A percentile compares a stretch with the other conserved stretches of the same genome.
Conservation (phyloP, 805 yeast genomes). For the Kuraishia ogatae region DNA sequence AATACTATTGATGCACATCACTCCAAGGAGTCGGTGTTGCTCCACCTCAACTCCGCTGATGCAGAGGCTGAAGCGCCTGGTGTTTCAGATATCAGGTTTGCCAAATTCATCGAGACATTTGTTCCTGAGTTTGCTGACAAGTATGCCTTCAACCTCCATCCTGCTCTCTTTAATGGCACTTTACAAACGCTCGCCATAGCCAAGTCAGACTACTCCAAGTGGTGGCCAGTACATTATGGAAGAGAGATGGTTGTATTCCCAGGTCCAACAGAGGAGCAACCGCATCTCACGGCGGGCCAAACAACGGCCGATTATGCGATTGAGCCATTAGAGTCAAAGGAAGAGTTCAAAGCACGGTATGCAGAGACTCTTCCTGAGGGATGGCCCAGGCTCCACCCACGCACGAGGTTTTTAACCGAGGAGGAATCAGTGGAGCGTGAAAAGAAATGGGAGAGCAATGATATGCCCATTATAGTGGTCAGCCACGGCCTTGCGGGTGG, state of each 20-base stretch:
- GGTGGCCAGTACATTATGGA: slow-evolving; percentile 35
- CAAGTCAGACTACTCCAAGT: slow-evolving; percentile 29
- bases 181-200: slow-evolving; percentile 42
- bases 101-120: slow-evolving; percentile 24
- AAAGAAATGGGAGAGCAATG: slow-evolving; percentile 22
- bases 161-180: slow-evolving; percentile 38
- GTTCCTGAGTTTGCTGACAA: slow-evolving; percentile 33
- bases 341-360: slow-evolving; percentile 20
- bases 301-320: slow-evolving; percentile 43
- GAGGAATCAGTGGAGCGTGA: slow-evolving; percentile 28
- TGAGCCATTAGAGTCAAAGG: slow-evolving; percentile 14
- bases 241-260: slow-evolving; percentile 32
- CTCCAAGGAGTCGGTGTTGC: slow-evolving; percentile 13
- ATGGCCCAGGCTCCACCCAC: slow-evolving; percentile 56
- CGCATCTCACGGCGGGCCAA: slow-evolving; percentile 25
- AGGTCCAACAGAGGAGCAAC: slow-evolving; percentile 18
- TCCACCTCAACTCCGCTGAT: slow-evolving; percentile 12
- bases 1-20: slow-evolving; percentile 19
- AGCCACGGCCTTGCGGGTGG: slow-evolving; percentile 78
- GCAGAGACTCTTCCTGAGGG: slow-evolving; percentile 37
- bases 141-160: slow-evolving; percentile 32
- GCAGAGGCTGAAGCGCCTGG: neutral
- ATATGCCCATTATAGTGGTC: slow-evolving; percentile 51
- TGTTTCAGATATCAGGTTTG: slow-evolving; percentile 16
- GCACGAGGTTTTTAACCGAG: slow-evolving; percentile 53